Conservation (phyloP, 352 stramenopile genomes). For the Pythium guiyangense region DNA sequence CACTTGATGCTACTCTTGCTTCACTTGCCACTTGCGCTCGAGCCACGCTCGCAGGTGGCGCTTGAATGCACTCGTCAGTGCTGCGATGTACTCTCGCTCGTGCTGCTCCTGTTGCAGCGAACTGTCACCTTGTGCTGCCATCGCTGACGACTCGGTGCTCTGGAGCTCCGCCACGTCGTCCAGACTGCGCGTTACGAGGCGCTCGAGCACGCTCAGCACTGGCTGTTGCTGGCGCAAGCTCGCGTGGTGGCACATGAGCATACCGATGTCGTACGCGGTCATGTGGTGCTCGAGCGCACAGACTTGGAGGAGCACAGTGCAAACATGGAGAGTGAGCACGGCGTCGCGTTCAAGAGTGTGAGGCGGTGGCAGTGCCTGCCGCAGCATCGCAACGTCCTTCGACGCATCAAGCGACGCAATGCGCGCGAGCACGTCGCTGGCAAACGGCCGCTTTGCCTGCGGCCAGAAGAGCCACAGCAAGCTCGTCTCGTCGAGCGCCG, state of each 20-base stretch:
- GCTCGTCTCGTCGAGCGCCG: constrained; percentile 45
- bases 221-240: constrained; percentile 20
- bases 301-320: constrained; percentile 44
- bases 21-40: background rate
- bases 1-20: background rate
- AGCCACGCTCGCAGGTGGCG: constrained; percentile 1
- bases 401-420: constrained; percentile 36
- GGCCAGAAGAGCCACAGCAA: constrained; percentile 73
- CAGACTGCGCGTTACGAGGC: constrained; percentile 17
- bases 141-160: too few species aligned
- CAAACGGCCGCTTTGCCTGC: constrained; percentile 52
- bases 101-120: constrained; percentile 2
- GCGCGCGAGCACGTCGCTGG: constrained; percentile 16
- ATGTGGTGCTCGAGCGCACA: constrained; percentile 40
- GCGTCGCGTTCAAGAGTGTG: constrained; percentile 35
- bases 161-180: constrained; percentile 7
- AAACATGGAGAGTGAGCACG: constrained; percentile 40
- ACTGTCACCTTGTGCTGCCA: too few species aligned
- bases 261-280: constrained; percentile 45
- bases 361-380: constrained; percentile 13
- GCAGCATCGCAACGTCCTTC: constrained; percentile 29
- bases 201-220: constrained; percentile 34
- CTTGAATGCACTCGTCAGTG: background rate
- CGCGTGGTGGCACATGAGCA: constrained; percentile 49
- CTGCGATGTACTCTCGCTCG: too few species aligned